These are phyloP conservation scores for Stagonosporopsis rhizophila DNA, from an alignment of 2,329 filamentous ascomycete genomes.

Conservation along the genomic window DNA sequence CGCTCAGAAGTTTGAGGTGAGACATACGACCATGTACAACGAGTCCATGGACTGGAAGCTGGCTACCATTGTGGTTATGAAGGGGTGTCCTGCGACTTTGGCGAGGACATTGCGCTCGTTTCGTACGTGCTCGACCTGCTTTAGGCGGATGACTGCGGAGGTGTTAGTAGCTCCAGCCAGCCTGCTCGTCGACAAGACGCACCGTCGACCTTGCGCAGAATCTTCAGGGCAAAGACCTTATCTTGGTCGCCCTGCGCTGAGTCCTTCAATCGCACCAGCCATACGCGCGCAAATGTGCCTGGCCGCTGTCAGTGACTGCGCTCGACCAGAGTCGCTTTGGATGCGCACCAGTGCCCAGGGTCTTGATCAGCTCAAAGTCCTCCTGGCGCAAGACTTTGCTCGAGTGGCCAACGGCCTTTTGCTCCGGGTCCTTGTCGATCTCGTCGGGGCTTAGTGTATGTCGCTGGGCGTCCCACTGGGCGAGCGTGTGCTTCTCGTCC, in stretches of 20 bases:
- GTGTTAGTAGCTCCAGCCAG: not conserved
- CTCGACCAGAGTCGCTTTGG: no score
- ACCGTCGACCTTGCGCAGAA: slow-evolving; percentile 68
- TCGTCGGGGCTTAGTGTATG: slow-evolving; percentile 52
- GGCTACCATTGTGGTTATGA: slow-evolving; percentile 79
- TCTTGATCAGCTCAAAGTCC: slow-evolving; percentile 77
- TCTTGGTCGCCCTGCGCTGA: slow-evolving; percentile 60
- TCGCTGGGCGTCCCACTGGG: slow-evolving; percentile 57
- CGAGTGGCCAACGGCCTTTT: slow-evolving; percentile 57
- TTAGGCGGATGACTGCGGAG: slow-evolving; percentile 74
- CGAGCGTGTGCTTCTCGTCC: slow-evolving; percentile 55
- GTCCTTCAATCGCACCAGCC: slow-evolving; percentile 72
- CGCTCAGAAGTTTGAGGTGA: not conserved
- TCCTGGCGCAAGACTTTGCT: slow-evolving; percentile 56
- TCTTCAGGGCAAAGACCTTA: slow-evolving; percentile 82
- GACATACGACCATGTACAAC: slow-evolving; percentile 74
- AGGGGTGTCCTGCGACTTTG: slow-evolving; percentile 80
- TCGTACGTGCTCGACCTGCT: slow-evolving; percentile 86
- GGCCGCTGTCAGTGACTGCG: slow-evolving; percentile 33
- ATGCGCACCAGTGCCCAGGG: slow-evolving; percentile 73
- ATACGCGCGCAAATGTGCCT: slow-evolving; percentile 84
- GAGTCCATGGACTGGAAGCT: slow-evolving; percentile 82
- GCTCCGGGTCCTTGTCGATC: slow-evolving; percentile 52
- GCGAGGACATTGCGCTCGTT: slow-evolving; percentile 81
- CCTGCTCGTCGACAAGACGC: slow-evolving; percentile 9